These are phyloP conservation scores for Boletales sp. DNA, from an alignment of 768 basidiomycete species.

Conservation along the genomic window DNA sequence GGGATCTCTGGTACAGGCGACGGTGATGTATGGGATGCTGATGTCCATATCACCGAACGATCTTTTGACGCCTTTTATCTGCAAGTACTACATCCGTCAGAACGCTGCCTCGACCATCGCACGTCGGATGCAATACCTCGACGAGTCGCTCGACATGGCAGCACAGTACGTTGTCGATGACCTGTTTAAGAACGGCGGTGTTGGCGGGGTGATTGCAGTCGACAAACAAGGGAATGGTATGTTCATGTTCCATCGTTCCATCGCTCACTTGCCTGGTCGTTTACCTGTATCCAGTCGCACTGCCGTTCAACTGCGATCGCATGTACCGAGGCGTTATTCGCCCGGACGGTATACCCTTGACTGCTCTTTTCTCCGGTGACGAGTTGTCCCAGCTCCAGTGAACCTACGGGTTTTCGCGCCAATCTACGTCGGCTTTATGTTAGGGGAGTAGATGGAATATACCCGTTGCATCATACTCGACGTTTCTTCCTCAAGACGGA, in stretches of 20 bases:
- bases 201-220: constrained; percentile 73
- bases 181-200: constrained; percentile 53
- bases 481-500: no score
- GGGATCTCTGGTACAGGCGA: constrained; percentile 85
- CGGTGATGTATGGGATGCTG: constrained; percentile 60
- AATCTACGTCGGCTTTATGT: no score
- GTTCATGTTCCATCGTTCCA: constrained; percentile 6
- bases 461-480: no score
- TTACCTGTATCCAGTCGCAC: constrained; percentile 45
- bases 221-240: constrained; percentile 67
- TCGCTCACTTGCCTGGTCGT: neutral
- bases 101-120: constrained; percentile 66
- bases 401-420: constrained; percentile 1
- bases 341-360: constrained; percentile 64
- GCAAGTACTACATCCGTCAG: constrained; percentile 73
- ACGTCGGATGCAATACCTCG: constrained; percentile 56
- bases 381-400: constrained; percentile 24
- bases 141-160: constrained; percentile 56
- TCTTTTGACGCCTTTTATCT: constrained; percentile 1
- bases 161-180: constrained; percentile 54
- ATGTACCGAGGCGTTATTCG: constrained; percentile 81
- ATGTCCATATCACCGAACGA: neutral
- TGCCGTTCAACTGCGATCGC: constrained; percentile 71
- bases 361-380: constrained; percentile 78
- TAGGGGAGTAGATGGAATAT: no score